A percentile compares a stretch with the other conserved stretches of the same genome.
phyloP scores from a whole-genome alignment of 2,329 filamentous ascomycete species.

The Pestalotiopsis sp. region DNA sequence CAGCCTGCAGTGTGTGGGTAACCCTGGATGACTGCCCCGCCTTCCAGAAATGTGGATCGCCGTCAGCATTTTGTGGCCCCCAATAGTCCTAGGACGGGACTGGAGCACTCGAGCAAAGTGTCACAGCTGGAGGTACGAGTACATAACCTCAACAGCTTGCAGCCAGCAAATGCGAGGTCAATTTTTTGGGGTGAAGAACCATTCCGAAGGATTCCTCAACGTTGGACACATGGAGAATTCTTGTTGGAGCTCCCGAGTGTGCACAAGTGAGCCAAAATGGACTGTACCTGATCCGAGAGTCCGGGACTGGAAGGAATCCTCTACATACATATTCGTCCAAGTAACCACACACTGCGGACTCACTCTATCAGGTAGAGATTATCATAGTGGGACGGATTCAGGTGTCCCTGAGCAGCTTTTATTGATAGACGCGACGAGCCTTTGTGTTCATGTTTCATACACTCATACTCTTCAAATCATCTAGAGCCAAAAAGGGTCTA shows the following conservation, averaged over 20 bases:
- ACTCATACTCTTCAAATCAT: background rate
- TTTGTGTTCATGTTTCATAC: background rate
- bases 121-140: background rate
- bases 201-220: background rate
- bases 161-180: background rate
- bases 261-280: background rate
- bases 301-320: background rate
- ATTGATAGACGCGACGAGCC: background rate
- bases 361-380: no score
- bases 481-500: background rate
- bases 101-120: background rate
- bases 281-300: background rate
- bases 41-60: background rate
- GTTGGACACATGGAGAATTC: background rate
- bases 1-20: background rate
- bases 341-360: background rate
- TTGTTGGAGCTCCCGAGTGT: background rate
- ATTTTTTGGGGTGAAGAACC: background rate
- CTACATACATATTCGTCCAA: background rate
- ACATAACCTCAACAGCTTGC: background rate
- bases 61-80: background rate
- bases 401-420: no score
- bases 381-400: no score
- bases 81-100: background rate
- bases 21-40: background rate